Percentiles rank a stretch among this genome's conserved stretches.
Evolutionary conservation across 2,329 filamentous ascomycete species (phyloP).

Genomic region (Trichophyton equinum): DNA sequence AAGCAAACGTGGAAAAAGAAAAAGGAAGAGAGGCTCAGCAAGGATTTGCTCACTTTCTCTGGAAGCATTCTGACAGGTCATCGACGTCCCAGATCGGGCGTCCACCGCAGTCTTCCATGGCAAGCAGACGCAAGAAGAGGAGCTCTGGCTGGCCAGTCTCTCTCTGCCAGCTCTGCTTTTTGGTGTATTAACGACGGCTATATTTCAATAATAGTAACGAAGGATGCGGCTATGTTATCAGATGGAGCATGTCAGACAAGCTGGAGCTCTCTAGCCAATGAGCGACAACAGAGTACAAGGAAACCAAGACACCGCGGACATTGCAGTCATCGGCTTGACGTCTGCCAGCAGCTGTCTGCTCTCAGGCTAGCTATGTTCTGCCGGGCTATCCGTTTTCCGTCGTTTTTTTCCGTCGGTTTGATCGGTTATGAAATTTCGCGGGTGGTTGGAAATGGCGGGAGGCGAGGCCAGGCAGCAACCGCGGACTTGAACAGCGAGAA

Average conservation of each 20-base stretch:
- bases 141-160: neutral
- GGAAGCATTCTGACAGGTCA: conserved; percentile 51
- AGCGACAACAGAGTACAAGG: neutral
- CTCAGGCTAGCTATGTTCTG: neutral
- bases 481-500: too few species aligned
- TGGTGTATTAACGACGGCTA: too few species aligned
- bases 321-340: neutral
- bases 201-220: neutral
- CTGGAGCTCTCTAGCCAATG: neutral
- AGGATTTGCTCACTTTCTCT: conserved; percentile 37
- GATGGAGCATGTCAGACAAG: neutral
- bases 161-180: neutral
- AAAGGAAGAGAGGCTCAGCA: neutral
- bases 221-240: neutral
- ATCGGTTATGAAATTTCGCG: too few species aligned
- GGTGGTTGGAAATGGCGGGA: too few species aligned
- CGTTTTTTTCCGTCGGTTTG: too few species aligned
- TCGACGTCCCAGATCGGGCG: conserved; percentile 48
- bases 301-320: neutral
- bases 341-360: neutral
- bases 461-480: too few species aligned
- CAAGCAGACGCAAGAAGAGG: neutral
- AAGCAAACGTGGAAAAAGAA: neutral
- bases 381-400: neutral
- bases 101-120: conserved; percentile 46